Conservation (phyloP, 140 eudicot genomes). For the Senecio squalidus region DNA sequence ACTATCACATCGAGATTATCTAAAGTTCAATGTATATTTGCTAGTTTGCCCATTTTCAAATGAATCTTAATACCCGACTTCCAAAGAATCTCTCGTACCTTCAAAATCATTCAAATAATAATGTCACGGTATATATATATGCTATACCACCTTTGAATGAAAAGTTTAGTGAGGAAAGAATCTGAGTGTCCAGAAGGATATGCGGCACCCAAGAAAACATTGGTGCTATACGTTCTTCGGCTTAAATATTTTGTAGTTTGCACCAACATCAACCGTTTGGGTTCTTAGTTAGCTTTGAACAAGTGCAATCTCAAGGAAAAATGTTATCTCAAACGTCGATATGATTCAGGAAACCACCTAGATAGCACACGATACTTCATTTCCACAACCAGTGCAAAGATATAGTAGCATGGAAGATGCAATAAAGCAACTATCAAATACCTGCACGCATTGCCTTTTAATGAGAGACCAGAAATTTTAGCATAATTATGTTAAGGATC, state of each 20-base stretch:
- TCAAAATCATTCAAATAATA: not conserved
- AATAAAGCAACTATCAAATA: slow-evolving; percentile 59
- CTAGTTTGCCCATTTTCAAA: not conserved
- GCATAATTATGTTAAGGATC: not conserved
- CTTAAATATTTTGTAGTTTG: slow-evolving; percentile 9
- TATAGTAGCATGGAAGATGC: slow-evolving; percentile 84
- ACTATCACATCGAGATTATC: too few relatives aligned
- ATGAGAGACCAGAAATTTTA: not conserved
- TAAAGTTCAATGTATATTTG: not conserved
- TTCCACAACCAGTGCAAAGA: slow-evolving; percentile 47
- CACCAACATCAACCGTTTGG: slow-evolving; percentile 1
- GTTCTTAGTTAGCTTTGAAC: slow-evolving; percentile 10
- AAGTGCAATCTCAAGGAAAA: slow-evolving; percentile 9
- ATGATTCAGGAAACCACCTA: slow-evolving; percentile 69
- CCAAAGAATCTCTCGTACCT: not conserved
- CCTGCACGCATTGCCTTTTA: slow-evolving; percentile 34
- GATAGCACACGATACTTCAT: slow-evolving; percentile 45
- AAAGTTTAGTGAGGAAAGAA: slow-evolving; percentile 1
- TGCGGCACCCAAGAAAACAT: slow-evolving; percentile 9
- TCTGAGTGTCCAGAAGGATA: slow-evolving; percentile 1
- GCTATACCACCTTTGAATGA: slow-evolving; percentile 20
- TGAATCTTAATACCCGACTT: not conserved
- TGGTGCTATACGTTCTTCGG: slow-evolving; percentile 1
- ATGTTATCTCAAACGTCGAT: slow-evolving; percentile 33
- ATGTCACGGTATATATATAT: slow-evolving; percentile 8